phyloP scores from a whole-genome alignment of 148 eudicot genomes.

The Chenopodium berlandieri region DNA sequence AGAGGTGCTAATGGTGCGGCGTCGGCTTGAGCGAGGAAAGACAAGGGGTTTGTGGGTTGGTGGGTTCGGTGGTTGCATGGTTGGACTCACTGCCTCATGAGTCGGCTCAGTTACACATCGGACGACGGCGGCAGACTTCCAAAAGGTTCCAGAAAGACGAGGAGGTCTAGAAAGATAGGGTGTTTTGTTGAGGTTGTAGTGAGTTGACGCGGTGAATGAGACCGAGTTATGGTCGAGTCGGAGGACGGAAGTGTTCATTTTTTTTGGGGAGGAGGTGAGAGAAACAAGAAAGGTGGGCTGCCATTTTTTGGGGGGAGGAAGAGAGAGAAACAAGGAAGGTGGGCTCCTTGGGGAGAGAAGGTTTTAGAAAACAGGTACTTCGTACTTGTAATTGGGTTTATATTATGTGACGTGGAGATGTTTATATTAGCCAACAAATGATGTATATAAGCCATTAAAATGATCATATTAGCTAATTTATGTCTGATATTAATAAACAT shows the following conservation, averaged over 20 bases:
- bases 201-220: slow-evolving; percentile 20
- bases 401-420: too few relatives aligned
- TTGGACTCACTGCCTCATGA: slow-evolving; percentile 41
- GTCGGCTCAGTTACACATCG: slow-evolving; percentile 26
- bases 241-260: slow-evolving; percentile 37
- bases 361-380: too few relatives aligned
- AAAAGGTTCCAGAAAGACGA: slow-evolving; percentile 17
- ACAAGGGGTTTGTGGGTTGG: too few relatives aligned
- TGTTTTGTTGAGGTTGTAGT: slow-evolving; percentile 7
- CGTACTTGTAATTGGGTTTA: too few relatives aligned
- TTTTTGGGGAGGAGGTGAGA: background rate
- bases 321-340: background rate
- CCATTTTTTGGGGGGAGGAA: background rate
- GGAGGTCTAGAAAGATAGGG: slow-evolving; percentile 12
- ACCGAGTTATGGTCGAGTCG: slow-evolving; percentile 39
- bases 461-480: too few relatives aligned
- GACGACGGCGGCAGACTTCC: slow-evolving; percentile 24
- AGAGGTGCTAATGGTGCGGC: too few relatives aligned
- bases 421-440: too few relatives aligned
- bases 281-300: background rate
- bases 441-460: too few relatives aligned
- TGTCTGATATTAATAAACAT: too few relatives aligned
- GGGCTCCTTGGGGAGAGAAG: background rate
- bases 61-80: slow-evolving; percentile 7
- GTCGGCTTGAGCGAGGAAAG: too few relatives aligned